A percentile compares a stretch with the other conserved stretches of the same genome.
Evolutionary conservation across 306 rosid species (phyloP).

Genomic region (Arachis stenosperma): DNA sequence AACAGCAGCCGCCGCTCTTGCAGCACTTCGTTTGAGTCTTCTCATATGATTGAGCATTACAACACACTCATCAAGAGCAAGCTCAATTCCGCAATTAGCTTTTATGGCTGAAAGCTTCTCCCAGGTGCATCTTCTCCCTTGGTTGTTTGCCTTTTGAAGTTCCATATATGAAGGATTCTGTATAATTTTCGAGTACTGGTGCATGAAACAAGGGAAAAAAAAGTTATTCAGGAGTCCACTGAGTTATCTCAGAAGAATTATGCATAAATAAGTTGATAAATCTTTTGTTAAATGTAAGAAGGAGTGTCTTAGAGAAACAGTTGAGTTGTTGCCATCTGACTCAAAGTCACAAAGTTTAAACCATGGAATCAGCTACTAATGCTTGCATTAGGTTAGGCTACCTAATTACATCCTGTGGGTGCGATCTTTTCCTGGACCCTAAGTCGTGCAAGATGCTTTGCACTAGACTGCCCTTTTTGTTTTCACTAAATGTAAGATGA

Average conservation of each 20-base stretch:
- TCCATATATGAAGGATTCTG: conserved; percentile 88
- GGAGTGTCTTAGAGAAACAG: no score
- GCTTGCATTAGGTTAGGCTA: no score
- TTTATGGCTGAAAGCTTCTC: conserved; percentile 96
- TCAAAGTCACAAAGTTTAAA: no score
- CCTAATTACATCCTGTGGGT: no score
- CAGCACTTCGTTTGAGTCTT: conserved; percentile 75
- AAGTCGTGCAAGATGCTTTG: no score
- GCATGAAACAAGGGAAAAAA: conserved; percentile 11
- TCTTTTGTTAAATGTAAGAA: conserved; percentile 9
- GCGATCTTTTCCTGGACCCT: no score
- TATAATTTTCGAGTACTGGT: conserved; percentile 84
- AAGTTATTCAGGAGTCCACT: conserved; percentile 35
- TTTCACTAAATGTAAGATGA: conserved; percentile 7
- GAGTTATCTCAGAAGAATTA: conserved; percentile 13
- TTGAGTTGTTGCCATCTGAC: no score
- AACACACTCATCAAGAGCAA: conserved; percentile 87
- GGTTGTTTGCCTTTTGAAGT: conserved; percentile 96
- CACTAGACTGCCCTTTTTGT: no score
- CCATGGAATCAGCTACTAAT: no score
- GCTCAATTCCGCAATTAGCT: conserved; percentile 94
- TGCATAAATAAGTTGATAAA: conserved; percentile 3
- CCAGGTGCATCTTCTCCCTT: conserved; percentile 98
- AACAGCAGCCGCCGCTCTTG: conserved; percentile 69
- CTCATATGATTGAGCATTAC: conserved; percentile 91